Evolutionary conservation across 257 asterid genomes (phyloP).

Genomic region (Nemophila menziesii): DNA sequence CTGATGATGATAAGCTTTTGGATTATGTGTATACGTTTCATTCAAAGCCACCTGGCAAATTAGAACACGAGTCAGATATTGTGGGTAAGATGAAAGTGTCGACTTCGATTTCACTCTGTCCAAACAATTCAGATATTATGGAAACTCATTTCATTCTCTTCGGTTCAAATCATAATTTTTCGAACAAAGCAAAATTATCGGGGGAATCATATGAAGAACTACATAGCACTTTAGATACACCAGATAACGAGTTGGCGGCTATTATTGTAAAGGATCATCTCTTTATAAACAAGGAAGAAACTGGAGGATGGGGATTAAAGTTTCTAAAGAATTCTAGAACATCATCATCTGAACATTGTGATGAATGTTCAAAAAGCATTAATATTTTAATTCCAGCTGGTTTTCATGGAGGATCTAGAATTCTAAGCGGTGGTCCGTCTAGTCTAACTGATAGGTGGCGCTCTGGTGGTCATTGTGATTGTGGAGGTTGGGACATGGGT

Average conservation of each 20-base stretch:
- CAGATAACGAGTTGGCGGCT: slow-evolving; percentile 72
- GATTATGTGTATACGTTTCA: slow-evolving; percentile 68
- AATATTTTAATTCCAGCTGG: slow-evolving; percentile 64
- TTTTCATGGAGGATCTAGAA: slow-evolving; percentile 75
- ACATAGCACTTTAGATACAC: slow-evolving; percentile 17
- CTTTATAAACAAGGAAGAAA: slow-evolving; percentile 23
- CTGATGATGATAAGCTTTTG: slow-evolving; percentile 30
- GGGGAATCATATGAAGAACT: slow-evolving; percentile 32
- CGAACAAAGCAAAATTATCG: slow-evolving; percentile 25
- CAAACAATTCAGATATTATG: slow-evolving; percentile 31
- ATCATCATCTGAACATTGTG: slow-evolving; percentile 20
- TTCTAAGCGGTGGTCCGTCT: slow-evolving; percentile 54
- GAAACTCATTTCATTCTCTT: slow-evolving; percentile 62
- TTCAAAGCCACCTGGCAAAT: slow-evolving; percentile 28
- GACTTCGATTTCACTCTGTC: slow-evolving; percentile 40
- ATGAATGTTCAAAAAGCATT: slow-evolving; percentile 59
- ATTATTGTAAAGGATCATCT: slow-evolving; percentile 44
- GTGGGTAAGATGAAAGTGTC: slow-evolving; percentile 74
- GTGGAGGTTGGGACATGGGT: slow-evolving; percentile 97
- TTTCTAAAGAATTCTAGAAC: slow-evolving; percentile 44
- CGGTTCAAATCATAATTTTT: slow-evolving; percentile 23
- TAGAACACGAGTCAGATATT: slow-evolving; percentile 28
- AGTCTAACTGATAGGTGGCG: slow-evolving; percentile 65
- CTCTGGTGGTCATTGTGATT: slow-evolving; percentile 74
- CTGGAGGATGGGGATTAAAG: slow-evolving; percentile 92